Evolutionary conservation across 805 yeast genomes (phyloP).

Genomic region (Pichia occidentalis): DNA sequence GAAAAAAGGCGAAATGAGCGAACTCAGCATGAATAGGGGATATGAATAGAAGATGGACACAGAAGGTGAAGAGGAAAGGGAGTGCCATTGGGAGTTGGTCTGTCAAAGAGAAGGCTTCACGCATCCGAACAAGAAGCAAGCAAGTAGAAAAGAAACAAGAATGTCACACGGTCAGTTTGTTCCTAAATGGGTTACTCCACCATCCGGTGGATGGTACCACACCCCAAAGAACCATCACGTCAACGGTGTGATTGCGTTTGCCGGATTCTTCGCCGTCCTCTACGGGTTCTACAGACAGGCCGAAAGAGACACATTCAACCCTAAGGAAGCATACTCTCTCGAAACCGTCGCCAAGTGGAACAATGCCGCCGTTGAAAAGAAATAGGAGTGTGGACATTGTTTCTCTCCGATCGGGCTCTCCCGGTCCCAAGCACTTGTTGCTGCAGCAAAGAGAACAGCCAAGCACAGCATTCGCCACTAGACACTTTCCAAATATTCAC

Average conservation of each 20-base stretch:
- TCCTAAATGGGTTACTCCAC: slow-evolving; percentile 34
- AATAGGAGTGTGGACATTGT: not conserved
- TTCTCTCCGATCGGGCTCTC: not conserved
- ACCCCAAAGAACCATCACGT: slow-evolving; percentile 44
- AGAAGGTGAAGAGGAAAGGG: no score
- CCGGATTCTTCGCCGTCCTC: slow-evolving; percentile 32
- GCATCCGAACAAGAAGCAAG: no score
- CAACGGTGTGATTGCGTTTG: slow-evolving; percentile 37
- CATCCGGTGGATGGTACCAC: slow-evolving; percentile 53
- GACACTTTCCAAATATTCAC: no score
- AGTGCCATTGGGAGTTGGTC: no score
- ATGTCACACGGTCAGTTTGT: slow-evolving; percentile 22
- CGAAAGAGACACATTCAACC: slow-evolving; percentile 31
- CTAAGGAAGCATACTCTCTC: slow-evolving; percentile 32
- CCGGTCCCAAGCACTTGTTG: no score
- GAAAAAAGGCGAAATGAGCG: no score
- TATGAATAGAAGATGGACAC: no score
- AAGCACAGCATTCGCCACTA: no score
- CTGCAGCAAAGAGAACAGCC: no score
- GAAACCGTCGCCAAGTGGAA: slow-evolving; percentile 41
- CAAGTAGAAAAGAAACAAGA: no score
- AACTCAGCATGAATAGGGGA: no score
- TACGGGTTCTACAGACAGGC: slow-evolving; percentile 33
- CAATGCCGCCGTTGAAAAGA: slow-evolving; percentile 34
- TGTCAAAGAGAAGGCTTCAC: no score